Percentiles rank a stretch among this genome's conserved stretches.
phyloP scores from a whole-genome alignment of 2,329 filamentous ascomycete species.

The Trichophaea hybrida region DNA sequence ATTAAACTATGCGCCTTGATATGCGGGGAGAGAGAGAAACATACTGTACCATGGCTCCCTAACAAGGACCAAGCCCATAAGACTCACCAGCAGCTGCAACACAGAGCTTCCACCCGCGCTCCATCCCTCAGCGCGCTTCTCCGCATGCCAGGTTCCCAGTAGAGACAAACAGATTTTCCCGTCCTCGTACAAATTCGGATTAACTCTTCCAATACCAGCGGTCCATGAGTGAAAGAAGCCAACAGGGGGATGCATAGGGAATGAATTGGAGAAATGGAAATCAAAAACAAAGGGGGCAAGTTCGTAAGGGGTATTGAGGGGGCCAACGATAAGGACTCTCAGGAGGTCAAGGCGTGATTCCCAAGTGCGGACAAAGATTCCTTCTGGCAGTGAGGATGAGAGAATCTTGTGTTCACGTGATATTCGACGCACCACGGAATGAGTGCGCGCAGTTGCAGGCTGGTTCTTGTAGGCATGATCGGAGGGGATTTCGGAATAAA shows the following conservation, averaged over 20 bases:
- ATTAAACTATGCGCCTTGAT: conserved; percentile 11
- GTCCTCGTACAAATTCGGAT: conserved; percentile 46
- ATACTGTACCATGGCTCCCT: conserved; percentile 46
- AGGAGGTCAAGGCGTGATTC: conserved; percentile 45
- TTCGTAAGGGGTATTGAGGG: conserved; percentile 46
- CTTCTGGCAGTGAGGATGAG: conserved; percentile 38
- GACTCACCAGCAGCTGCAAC: conserved; percentile 43
- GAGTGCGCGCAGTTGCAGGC: conserved; percentile 27
- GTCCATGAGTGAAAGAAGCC: conserved; percentile 48
- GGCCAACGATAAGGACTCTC: conserved; percentile 44
- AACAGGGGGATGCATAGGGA: conserved; percentile 40
- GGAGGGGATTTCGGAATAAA: conserved; percentile 34
- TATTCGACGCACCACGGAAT: conserved; percentile 36
- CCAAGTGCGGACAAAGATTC: conserved; percentile 46
- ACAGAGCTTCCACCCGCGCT: conserved; percentile 39
- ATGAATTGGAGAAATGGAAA: conserved; percentile 38
- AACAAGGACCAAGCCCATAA: conserved; percentile 44
- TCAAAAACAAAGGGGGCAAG: conserved; percentile 48
- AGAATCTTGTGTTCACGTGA: conserved; percentile 47
- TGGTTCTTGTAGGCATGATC: conserved; percentile 34
- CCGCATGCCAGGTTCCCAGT: conserved; percentile 45
- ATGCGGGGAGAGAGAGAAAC: conserved; percentile 18
- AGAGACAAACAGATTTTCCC: conserved; percentile 46
- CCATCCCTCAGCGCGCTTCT: conserved; percentile 41
- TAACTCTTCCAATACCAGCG: conserved; percentile 39